Conservation (phyloP, 2,329 filamentous ascomycete genomes). For the Purpureocillium lavendulum region DNA sequence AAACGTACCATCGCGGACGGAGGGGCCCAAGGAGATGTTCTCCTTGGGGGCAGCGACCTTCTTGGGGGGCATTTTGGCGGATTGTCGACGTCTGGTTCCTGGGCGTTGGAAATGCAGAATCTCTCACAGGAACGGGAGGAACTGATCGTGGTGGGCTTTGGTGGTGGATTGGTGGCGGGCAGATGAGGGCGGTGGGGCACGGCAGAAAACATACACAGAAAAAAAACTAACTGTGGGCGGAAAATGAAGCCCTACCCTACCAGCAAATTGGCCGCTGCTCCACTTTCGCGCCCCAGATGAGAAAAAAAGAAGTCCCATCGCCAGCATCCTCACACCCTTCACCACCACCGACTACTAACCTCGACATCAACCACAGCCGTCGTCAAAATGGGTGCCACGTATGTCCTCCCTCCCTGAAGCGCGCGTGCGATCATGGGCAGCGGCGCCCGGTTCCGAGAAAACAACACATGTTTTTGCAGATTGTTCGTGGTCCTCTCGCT, state of each 20-base stretch:
- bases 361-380: slow-evolving; percentile 26
- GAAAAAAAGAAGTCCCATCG: slow-evolving; percentile 11
- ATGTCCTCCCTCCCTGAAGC: slow-evolving; percentile 33
- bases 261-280: neutral
- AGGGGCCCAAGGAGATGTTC: slow-evolving; percentile 97
- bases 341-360: slow-evolving; percentile 28
- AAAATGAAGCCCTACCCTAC: slow-evolving; percentile 25
- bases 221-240: slow-evolving; percentile 13
- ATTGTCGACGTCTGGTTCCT: slow-evolving; percentile 25
- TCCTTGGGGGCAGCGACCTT: slow-evolving; percentile 81
- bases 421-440: slow-evolving; percentile 21
- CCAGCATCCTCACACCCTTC: slow-evolving; percentile 10
- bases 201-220: slow-evolving; percentile 22
- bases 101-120: slow-evolving; percentile 24
- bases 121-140: slow-evolving; percentile 8
- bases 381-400: slow-evolving; percentile 44
- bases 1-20: slow-evolving; percentile 79
- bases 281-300: slow-evolving; percentile 1
- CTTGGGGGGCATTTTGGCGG: slow-evolving; percentile 82
- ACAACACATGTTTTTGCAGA: slow-evolving; percentile 39
- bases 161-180: slow-evolving; percentile 15
- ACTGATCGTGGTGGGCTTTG: slow-evolving; percentile 17
- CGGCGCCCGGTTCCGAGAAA: slow-evolving; percentile 38
- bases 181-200: slow-evolving; percentile 22
- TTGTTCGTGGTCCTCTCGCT: slow-evolving; percentile 82